Base-by-base conservation (phyloP, 768 basidiomycete species). In the Tricholomella constricta region DNA sequence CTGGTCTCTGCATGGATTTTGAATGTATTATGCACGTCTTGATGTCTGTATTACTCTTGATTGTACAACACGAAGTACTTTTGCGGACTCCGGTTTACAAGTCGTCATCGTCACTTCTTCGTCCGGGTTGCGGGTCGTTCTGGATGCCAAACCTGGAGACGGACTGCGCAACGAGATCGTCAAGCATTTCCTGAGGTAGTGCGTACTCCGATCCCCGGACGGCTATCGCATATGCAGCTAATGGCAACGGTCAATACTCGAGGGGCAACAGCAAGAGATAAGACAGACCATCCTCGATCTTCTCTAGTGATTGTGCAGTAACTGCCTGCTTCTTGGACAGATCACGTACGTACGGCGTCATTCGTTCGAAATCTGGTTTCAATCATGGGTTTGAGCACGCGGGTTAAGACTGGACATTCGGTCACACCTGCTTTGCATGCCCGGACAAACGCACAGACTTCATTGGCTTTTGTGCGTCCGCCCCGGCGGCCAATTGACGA, bases 241-340 rank as follows among this genome's bases (percentile, higher is more conserved):
- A 6, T 51, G 35, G 31, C 7, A 41, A 20, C 38, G 4, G 47
- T 36, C 11, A 40, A 47, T 43, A 49, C 61, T 52, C 20, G 15
- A 34, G 42, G 43, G 20, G 25, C 20, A 22, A 51, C 22, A 34
- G 22, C 20, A 29, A 23, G 27, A 20, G 22, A 20, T 27, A 52
- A 31, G 2, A 26, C 38, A 11, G 57, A 96, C 95, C 93, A 62
- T 88, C 83, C 78, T 99, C 96, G 45, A 98, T 95, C 71, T 98
- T 99, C 64, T 86, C 83, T 7, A 99, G 77, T n/a, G 93, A 96
- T 61, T 90, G 85, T 2, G 78, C 71, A 0, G 94, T 96, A 15
- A 96, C 90, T 2, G 73, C 67, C 65, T 97, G 94, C 72, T 99
- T 99, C 75, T 91, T 95, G 49, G 77, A 76, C 36, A 99, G 75